Conservation (phyloP, 2,329 filamentous ascomycete species). For the Magnaporthales sp. region DNA sequence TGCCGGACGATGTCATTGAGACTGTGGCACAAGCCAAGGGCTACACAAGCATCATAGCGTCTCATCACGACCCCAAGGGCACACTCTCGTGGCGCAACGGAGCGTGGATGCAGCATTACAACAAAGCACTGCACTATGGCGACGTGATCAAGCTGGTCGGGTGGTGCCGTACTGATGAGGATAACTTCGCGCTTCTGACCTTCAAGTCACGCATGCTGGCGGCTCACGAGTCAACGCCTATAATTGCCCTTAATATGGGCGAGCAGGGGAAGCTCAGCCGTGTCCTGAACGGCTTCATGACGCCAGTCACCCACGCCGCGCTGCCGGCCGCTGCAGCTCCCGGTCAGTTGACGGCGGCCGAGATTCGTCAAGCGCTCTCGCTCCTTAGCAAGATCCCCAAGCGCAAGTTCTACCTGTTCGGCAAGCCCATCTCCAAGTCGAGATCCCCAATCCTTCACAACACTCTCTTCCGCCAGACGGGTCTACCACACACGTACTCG, state of each 20-base stretch:
- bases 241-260: conserved; percentile 97
- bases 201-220: conserved; percentile 72
- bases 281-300: conserved; percentile 86
- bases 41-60: conserved; percentile 68
- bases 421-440: conserved; percentile 72
- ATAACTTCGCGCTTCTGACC: conserved; percentile 76
- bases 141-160: conserved; percentile 94
- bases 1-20: conserved; percentile 67
- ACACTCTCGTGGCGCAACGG: conserved; percentile 81
- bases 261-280: conserved; percentile 78
- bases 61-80: conserved; percentile 81
- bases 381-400: conserved; percentile 70
- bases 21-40: conserved; percentile 37
- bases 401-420: conserved; percentile 80
- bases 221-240: conserved; percentile 61
- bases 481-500: conserved; percentile 77
- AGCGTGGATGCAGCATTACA: conserved; percentile 88
- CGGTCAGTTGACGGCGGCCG: conserved; percentile 81
- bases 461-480: conserved; percentile 63
- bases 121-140: conserved; percentile 79
- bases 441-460: conserved; percentile 89
- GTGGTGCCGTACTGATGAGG: conserved; percentile 63
- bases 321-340: conserved; percentile 92
- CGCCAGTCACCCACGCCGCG: conserved; percentile 81
- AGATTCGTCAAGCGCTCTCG: conserved; percentile 72